Evolutionary conservation across 768 basidiomycete genomes (phyloP), one percentile per base, ranked within the genome.

Genomic region (Auricularia sp.): DNA sequence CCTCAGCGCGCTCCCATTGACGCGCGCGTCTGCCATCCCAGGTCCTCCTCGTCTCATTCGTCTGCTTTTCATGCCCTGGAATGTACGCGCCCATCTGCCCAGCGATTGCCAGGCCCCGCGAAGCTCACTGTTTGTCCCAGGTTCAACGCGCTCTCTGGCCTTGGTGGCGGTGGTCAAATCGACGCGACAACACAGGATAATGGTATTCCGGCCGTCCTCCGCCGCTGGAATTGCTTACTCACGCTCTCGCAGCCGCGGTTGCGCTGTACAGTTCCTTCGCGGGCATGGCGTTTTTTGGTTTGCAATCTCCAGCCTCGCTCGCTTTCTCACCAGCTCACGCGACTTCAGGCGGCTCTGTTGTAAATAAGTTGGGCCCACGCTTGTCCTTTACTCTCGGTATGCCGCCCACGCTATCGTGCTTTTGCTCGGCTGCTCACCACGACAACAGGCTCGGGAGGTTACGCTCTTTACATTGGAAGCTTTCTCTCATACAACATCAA

Each of bases 161-260:
- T 94, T 58, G 92, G 92, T 3, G 90, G 81, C 54, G 90, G 88
- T 61, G 92, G 92, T 3, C 87, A 88, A 75, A 72, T 90, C 47
- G 85, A 89, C 69, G 71, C 83, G 13, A 79, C 77, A 2, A 88
- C 85, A 11, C 83, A 81, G 70, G 85, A 89, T 18, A 89, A 92
- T 68, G 81, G 56, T 59, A 24, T 35, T 51, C 47, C 14, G 18
- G 16, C 47, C 18, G 24, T 33, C 24, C 56, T 7, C 3, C 29
- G 24, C 4, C 56, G 56, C 56, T 56, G 10, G 11, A 8, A 33
- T 33, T 34, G 24, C 29, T 8, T 24, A 7, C 56, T 24, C 56
- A 59, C 56, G 13, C 29, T 33, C 24, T n/a, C 34, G 24, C 34
- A 59, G 56, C 87, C 2, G 85, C 86, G 70, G 77, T 84, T 0